Base-by-base conservation (phyloP, 1,284 basidiomycete genomes). In the Puccinia hordei region DNA sequence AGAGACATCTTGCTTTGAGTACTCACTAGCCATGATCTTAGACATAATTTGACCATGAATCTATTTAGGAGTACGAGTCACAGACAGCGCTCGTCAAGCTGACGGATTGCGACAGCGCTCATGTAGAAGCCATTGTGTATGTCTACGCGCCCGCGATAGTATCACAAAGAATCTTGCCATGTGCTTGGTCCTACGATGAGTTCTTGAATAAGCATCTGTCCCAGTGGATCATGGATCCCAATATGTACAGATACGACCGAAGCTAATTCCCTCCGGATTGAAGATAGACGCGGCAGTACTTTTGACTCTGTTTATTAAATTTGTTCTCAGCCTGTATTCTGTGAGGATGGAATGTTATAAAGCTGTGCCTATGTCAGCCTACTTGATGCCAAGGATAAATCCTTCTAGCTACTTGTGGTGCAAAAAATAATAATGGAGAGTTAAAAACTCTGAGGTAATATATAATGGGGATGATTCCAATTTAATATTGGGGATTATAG, bases 111-210 rank as follows among this genome's bases (percentile, higher is more conserved):
- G 24, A 61, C 22, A 41, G 49, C 19, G 38, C 53, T 22, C 69
- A 19, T 24, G 38, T 59, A 30, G 57, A 55, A n/a, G 73, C 72
- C 33, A 22, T 73, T 9, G 72, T 73, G 22, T 73, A 73, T 73
- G 27, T 73, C 15, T 73, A 73, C 55, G 5, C 51, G 3, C 51
- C 51, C n/a, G 53, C 27, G 17, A 44, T 74, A 57, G 30, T 74
- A 17, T 38, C 73, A n/a, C 44, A 38, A 55, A 74, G 63, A 27
- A 38, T 74, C 41, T 61, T 61, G 38, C 53, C 55, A 57, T 24
- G 24, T 24, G 35, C 63, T 13, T 74, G 73, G 73, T 59, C 73
- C 24, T 63, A 74, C 57, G 57, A 74, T 17, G 73, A 61, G 46
- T 74, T 74, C 55, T 15, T 57, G 24, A 17, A 61, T 22, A 74